phyloP scores from a whole-genome alignment of 352 stramenopile genomes.

The Phytopythium delawarense region DNA sequence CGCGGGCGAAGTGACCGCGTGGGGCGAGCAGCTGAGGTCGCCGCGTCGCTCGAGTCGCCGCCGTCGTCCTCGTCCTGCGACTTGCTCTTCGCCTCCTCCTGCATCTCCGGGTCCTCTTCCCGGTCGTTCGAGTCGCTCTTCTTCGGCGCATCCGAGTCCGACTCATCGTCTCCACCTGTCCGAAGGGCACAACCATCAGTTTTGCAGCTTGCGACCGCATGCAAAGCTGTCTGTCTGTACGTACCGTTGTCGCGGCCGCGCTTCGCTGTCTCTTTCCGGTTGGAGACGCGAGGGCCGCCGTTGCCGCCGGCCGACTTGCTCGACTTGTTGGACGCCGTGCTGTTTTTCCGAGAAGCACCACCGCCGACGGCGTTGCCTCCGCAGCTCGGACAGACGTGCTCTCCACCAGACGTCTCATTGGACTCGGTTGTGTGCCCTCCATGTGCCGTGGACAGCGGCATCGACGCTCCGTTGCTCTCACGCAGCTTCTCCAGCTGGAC shows the following conservation, averaged over 20 bases:
- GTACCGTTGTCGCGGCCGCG: constrained; percentile 23
- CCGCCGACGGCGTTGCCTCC: constrained; percentile 9
- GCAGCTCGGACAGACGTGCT: constrained; percentile 31
- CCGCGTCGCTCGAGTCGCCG: constrained; percentile 37
- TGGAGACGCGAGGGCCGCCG: background rate
- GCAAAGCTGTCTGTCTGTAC: background rate
- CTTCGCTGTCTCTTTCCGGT: constrained; percentile 12
- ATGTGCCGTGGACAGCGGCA: background rate
- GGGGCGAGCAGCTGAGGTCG: constrained; percentile 20
- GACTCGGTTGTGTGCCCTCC: background rate
- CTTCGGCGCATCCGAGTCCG: constrained; percentile 24
- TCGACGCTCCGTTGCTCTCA: constrained; percentile 21
- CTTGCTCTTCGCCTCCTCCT: constrained; percentile 16
- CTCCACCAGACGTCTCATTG: background rate
- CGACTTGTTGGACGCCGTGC: constrained; percentile 12
- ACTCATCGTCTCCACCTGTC: constrained; percentile 17
- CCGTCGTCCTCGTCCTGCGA: constrained; percentile 34
- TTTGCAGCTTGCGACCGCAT: constrained; percentile 9
- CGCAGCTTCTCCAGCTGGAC: constrained; percentile 60
- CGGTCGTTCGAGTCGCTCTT: constrained; percentile 18
- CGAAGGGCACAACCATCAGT: constrained; percentile 3
- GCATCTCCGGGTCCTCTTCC: constrained; percentile 11
- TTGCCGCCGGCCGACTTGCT: constrained; percentile 10
- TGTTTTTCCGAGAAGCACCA: constrained; percentile 11
- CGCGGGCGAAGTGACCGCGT: constrained; percentile 57